Conservation (phyloP, 257 asterid genomes). For the Fraxinus anomala region DNA sequence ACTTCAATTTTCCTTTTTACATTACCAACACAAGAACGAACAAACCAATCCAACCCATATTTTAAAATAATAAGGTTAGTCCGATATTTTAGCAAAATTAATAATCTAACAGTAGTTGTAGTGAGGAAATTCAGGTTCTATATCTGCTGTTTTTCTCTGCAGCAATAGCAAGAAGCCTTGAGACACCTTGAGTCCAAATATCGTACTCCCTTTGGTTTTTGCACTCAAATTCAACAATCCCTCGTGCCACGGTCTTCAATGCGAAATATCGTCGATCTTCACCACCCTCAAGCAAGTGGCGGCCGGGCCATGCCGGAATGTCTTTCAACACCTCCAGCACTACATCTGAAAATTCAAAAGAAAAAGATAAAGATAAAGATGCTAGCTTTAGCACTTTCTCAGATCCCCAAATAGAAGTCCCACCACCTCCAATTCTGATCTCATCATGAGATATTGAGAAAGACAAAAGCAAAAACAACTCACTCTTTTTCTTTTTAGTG, state of each 20-base stretch:
- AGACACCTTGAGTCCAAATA: conserved; percentile 95
- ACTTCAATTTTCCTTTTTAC: conserved; percentile 35
- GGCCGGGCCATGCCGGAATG: conserved; percentile 93
- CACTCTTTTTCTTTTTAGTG: conserved; percentile 99
- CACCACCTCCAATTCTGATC: conserved; percentile 59
- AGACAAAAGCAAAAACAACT: conserved; percentile 47
- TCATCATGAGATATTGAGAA: conserved; percentile 46
- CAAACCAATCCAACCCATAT: conserved; percentile 44
- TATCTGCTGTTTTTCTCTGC: conserved; percentile 74
- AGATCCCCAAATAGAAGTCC: conserved; percentile 75
- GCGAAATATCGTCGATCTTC: conserved; percentile 77
- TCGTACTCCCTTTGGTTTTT: conserved; percentile 78
- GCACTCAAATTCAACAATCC: conserved; percentile 91
- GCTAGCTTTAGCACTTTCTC: conserved; percentile 61
- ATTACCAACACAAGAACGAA: conserved; percentile 26
- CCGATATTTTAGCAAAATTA: conserved; percentile 27
- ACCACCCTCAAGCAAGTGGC: conserved; percentile 91
- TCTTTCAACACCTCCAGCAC: conserved; percentile 80
- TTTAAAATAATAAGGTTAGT: conserved; percentile 34
- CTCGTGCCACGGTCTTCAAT: conserved; percentile 67
- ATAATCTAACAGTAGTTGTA: neutral
- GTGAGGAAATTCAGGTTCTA: conserved; percentile 33
- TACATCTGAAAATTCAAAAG: conserved; percentile 57
- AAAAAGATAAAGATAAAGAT: conserved; percentile 27
- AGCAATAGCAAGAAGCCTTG: conserved; percentile 72